Evolutionary conservation across 306 rosid genomes (phyloP), one percentile per base, ranked within the genome.

Genomic region (Trifolium repens): DNA sequence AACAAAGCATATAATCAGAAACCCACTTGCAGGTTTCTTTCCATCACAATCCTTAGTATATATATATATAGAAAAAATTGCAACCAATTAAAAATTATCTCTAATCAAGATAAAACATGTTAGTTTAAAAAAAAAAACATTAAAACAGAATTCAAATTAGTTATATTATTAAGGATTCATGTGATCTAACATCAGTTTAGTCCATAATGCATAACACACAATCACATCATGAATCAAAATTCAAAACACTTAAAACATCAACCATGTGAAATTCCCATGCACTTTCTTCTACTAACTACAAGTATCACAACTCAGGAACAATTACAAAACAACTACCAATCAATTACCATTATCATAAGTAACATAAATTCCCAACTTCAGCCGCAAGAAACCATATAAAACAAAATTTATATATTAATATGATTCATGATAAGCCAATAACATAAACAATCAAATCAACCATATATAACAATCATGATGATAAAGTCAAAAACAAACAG

Each of bases 341-440:
- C 9, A 61, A 19, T 35, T 22, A 49, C n/a, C 72, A 71, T 71
- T 57, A 72, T 17, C 26, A 79, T 40, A 79, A 73, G 43, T 9
- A 10, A 54, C 27, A 69, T 13, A 42, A 64, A 53, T 72, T 57
- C 49, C 66, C 70, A 24, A 64, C 16, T 24, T 17, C 32, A 35
- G 22, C 37, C 9, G 1, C 49, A 70, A 59, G 47, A 22, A 73
- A 61, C 40, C 42, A 53, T 37, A 61, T 24, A 37, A 17, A 26
- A n/a, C 68, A 59, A 53, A 63, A 53, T 9, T 34, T 63, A 63
- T 2, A 12, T 37, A 71, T 5, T 44, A 54, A 14, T 14, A 4
- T 17, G 37, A 80, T 69, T 49, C 34, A 40, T 49, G 52, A 61
- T 40, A 52, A 8, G 27, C 22, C 47, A 19, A 69, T 26, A 11